Evolutionary conservation across 164 flowering plant species (phyloP).

Genomic region (Dillenia suffruticosa): DNA sequence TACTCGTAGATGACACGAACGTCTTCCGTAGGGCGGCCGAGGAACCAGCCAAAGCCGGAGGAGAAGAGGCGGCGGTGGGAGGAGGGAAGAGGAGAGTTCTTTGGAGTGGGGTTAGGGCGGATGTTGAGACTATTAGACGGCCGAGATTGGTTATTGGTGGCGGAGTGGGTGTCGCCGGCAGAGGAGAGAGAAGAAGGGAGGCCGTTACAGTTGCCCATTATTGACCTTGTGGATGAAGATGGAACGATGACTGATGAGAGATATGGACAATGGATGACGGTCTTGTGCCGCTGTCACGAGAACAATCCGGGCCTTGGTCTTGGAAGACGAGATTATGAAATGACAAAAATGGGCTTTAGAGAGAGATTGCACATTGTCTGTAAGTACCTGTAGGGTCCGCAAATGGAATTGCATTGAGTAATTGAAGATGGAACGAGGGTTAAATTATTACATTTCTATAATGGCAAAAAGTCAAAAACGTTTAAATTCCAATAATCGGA

Average conservation of each 20-base stretch:
- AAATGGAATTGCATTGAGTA: too few species aligned
- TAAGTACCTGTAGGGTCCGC: too few species aligned
- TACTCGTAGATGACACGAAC: constrained; percentile 47
- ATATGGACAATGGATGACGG: not conserved
- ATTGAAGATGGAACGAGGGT: too few species aligned
- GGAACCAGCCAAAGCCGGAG: constrained; percentile 49
- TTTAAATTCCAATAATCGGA: too few species aligned
- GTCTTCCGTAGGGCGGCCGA: constrained; percentile 76
- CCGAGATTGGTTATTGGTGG: constrained; percentile 9
- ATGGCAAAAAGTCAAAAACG: too few species aligned
- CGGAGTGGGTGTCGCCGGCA: constrained; percentile 11
- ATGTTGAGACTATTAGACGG: too few species aligned
- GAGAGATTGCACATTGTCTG: too few species aligned
- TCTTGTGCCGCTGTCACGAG: not conserved
- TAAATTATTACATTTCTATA: too few species aligned
- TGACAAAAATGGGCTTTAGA: too few species aligned
- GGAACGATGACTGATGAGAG: not conserved
- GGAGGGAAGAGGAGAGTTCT: constrained; percentile 8
- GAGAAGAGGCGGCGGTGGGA: constrained; percentile 7
- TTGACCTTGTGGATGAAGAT: constrained; percentile 3
- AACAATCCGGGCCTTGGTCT: too few species aligned
- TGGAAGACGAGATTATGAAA: too few species aligned
- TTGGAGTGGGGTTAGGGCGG: constrained; percentile 13
- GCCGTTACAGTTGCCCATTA: constrained; percentile 72
- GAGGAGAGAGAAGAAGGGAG: too few species aligned